Conservation (phyloP, 2,329 filamentous ascomycete species). For the Nemania sp. region DNA sequence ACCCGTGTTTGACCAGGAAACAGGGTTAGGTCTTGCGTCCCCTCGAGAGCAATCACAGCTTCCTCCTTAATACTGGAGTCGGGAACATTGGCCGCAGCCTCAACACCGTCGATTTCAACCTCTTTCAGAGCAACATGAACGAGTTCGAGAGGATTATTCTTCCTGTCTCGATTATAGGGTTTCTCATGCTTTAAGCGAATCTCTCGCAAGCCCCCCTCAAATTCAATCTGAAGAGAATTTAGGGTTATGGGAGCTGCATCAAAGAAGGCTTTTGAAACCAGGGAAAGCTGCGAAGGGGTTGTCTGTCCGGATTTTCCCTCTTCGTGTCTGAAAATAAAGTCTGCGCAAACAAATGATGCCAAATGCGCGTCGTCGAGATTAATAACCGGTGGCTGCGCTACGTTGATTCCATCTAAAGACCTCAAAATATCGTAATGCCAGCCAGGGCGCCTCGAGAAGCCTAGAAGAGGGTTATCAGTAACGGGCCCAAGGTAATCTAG, state of each 20-base stretch:
- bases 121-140: conserved; percentile 32
- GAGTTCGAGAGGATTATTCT: conserved; percentile 25
- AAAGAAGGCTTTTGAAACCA: conserved; percentile 60
- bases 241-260: conserved; percentile 58
- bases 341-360: conserved; percentile 58
- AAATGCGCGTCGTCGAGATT: conserved; percentile 55
- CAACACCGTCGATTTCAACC: conserved; percentile 37
- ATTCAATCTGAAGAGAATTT: conserved; percentile 56
- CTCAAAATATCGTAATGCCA: conserved; percentile 67
- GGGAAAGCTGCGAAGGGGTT: conserved; percentile 60
- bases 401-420: conserved; percentile 56
- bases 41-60: conserved; percentile 50
- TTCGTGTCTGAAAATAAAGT: conserved; percentile 62
- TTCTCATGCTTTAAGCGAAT: conserved; percentile 55
- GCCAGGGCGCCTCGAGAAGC: conserved; percentile 56
- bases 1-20: conserved; percentile 69
- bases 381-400: conserved; percentile 53
- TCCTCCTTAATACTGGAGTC: conserved; percentile 36
- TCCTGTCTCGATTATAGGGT: conserved; percentile 11
- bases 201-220: conserved; percentile 61
- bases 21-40: conserved; percentile 67
- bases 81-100: conserved; percentile 34
- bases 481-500: neutral
- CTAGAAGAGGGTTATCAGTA: conserved; percentile 44
- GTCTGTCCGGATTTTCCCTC: conserved; percentile 66